Evolutionary conservation across 371 early-diverging fungal genomes (phyloP), one percentile per base, ranked within the genome.

Genomic region (Mortierella sp.): DNA sequence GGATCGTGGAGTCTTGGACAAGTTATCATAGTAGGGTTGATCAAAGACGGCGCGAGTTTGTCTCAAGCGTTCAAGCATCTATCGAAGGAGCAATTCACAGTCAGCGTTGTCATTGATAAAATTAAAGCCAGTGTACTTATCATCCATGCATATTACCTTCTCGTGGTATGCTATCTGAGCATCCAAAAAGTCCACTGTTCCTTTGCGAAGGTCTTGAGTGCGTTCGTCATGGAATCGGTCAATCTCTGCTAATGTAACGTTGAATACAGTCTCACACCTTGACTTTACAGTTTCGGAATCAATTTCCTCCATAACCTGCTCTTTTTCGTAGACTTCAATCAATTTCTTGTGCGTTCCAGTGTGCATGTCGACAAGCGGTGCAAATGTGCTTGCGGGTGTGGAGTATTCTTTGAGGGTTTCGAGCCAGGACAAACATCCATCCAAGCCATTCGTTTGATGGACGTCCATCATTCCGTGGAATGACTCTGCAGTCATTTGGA

Each of bases 261-360:
- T 84, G 52, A 81, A 84, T 29, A 84, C 84, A 0, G 84, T 84
- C 28, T 84, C 84, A 46, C 84, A 84, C 28, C 84, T 65, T 5
- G 84, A 84, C 53, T 80, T 77, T 46, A 84, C 76, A 4, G 71
- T 72, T 61, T 84, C 84, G 26, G 75, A 66, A 46, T 82, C 84
- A 26, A 81, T 57, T 56, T 81, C 77, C 66, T 81, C 73, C 80
- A 69, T 79, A 43, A 73, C 63, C 30, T 69, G 69, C 63, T 74
- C 73, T 52, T 65, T 77, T 37, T 76, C 75, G 50, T 67, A 66
- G 7, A 82, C 68, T 45, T 84, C 84, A 21, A 81, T 70, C 46
- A 70, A 67, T 37, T 75, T 84, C 55, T 75, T 81, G 53, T 80
- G 72, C 5, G 84, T 75, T 0, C 82, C 82, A 3, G 62, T 70